These are phyloP conservation scores for Dioszegia crocea DNA, from an alignment of 768 basidiomycete species.

Conservation along the genomic window DNA sequence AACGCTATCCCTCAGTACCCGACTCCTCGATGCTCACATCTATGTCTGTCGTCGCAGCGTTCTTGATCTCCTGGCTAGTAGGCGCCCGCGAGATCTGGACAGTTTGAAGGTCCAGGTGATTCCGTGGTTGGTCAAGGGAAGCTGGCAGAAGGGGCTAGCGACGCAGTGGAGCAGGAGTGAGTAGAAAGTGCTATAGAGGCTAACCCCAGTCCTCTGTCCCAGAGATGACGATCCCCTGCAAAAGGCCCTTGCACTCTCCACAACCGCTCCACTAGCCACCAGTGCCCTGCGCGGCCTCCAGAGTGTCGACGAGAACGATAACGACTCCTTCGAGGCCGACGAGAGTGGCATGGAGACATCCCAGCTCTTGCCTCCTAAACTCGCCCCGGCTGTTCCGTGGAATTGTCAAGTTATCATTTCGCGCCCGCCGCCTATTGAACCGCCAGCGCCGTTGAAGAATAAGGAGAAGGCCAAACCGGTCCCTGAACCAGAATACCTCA, in stretches of 20 bases:
- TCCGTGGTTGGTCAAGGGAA: constrained; percentile 85
- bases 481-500: constrained; percentile 32
- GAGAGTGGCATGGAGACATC: constrained; percentile 5
- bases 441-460: constrained; percentile 14
- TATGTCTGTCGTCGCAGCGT: constrained; percentile 77
- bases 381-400: constrained; percentile 10
- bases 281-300: not conserved
- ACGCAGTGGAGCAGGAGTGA: constrained; percentile 46
- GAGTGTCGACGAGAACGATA: not conserved
- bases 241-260: constrained; percentile 32
- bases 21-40: constrained; percentile 78
- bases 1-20: constrained; percentile 62
- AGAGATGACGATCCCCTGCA: constrained; percentile 32
- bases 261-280: constrained; percentile 15
- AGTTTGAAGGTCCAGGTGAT: constrained; percentile 86
- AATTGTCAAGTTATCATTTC: constrained; percentile 40
- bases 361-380: not conserved
- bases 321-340: constrained; percentile 11
- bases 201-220: constrained; percentile 36
- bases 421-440: constrained; percentile 16
- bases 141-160: constrained; percentile 56
- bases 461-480: constrained; percentile 22
- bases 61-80: constrained; percentile 61
- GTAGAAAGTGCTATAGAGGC: too few relatives aligned
- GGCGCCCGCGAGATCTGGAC: constrained; percentile 64